Evolutionary conservation across 495 filamentous ascomycete genomes (phyloP), one percentile per base, ranked within the genome.

Genomic region (Jackrogersella minutella): DNA sequence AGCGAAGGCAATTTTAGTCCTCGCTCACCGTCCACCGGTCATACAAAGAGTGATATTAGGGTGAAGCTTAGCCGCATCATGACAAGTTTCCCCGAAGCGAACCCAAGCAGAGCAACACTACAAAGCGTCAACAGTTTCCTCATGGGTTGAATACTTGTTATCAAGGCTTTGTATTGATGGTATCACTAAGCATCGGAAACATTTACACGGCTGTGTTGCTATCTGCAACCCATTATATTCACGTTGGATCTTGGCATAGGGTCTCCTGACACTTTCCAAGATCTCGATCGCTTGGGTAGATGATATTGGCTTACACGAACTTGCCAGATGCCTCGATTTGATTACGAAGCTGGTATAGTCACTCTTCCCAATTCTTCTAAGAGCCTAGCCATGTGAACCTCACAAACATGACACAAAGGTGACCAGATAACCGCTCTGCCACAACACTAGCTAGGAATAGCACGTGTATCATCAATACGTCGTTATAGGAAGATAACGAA

Each of bases 91-190:
- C 88, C 90, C 17, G 88, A 89, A 62, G 88, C 88, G 13, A 96
- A 95, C 72, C 93, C 93, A 0, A 90, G 87, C 62, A 82, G 94
- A 37, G 82, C 88, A 26, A 96, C 92, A 0, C 76, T 98, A 49
- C 91, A 96, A 73, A 90, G 88, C 55, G 87, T 97, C 36, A 96
- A 97, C 77, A 88, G 89, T 36, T 96, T 92, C 66, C 78, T 98
- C 43, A 95, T 98, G 87, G 79, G 79, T 51, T 80, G 74, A 73
- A 13, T 24, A 4, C 8, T 14, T 2, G 22, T 19, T 41, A 53
- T 43, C 4, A 5, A 6, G 3, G 16, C 22, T 34, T 37, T 41
- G 37, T 41, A 52, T 13, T n/a, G 30, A 14, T 24, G 28, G 6
- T 34, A 8, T 14, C 11, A 17, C 19, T 2, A 8, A 47, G 22